Evolutionary conservation across 306 rosid genomes (phyloP).

Genomic region (Inga oerstediana): DNA sequence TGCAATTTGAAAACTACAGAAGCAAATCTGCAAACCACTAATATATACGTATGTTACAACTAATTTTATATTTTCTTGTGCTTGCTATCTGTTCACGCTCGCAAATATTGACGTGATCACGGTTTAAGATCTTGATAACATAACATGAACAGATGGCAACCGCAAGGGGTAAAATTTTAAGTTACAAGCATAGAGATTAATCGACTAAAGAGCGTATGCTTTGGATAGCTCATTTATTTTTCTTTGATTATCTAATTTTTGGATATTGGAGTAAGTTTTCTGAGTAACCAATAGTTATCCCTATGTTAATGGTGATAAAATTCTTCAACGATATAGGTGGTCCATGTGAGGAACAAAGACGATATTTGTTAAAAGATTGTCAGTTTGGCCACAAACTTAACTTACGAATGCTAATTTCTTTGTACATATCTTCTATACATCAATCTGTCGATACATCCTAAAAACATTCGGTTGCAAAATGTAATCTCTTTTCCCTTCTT

Average conservation of each 20-base stretch:
- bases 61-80: not conserved
- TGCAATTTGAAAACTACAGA: not conserved
- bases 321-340: not conserved
- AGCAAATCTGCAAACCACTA: not conserved
- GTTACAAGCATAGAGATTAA: not conserved
- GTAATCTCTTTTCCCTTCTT: not conserved
- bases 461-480: not conserved
- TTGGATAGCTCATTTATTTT: constrained; percentile 4
- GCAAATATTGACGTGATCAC: not conserved
- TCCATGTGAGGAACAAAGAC: constrained; percentile 13
- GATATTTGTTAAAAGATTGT: constrained; percentile 1
- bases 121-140: not conserved
- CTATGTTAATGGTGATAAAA: not conserved
- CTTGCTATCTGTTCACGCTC: not conserved
- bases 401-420: not conserved
- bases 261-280: not conserved
- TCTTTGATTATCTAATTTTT: constrained; percentile 12
- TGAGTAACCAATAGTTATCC: not conserved
- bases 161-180: not conserved
- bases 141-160: not conserved
- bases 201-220: not conserved
- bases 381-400: not conserved
- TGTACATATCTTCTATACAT: not conserved
- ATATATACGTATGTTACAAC: no score
- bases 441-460: not conserved